phyloP scores from a whole-genome alignment of 2,329 filamentous ascomycete genomes.

The Microdochium bolleyi region DNA sequence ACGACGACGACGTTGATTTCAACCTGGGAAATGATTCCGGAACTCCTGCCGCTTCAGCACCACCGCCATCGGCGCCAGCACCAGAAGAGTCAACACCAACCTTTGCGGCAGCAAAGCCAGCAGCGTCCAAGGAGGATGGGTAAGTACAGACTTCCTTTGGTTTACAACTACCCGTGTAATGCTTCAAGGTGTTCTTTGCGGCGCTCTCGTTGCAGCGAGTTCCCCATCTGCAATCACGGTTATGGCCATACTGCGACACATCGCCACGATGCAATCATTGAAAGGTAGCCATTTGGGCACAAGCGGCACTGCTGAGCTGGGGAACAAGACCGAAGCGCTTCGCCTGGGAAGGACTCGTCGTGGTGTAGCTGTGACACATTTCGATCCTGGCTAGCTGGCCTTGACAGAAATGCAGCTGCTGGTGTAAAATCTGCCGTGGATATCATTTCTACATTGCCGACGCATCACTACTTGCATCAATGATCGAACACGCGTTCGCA shows the following conservation, averaged over 20 bases:
- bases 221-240: too few relatives aligned
- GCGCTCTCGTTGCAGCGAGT: too few relatives aligned
- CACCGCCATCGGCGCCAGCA: slow-evolving; percentile 22
- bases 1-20: slow-evolving; percentile 52
- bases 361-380: neutral
- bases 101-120: slow-evolving; percentile 33
- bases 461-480: neutral
- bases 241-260: neutral
- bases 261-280: neutral
- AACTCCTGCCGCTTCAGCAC: slow-evolving; percentile 10
- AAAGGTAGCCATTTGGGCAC: neutral
- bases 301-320: neutral
- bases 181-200: neutral
- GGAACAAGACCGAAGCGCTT: neutral
- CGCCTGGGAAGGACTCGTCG: neutral
- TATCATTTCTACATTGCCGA: neutral
- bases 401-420: neutral
- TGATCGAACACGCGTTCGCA: neutral
- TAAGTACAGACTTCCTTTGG: slow-evolving; percentile 47
- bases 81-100: slow-evolving; percentile 22
- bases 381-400: neutral
- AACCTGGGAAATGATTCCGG: slow-evolving; percentile 40
- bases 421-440: neutral
- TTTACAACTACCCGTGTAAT: slow-evolving; percentile 7
- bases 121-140: slow-evolving; percentile 86